Conservation (phyloP, 345 rosid species). For the Euphorbia tirucalli region DNA sequence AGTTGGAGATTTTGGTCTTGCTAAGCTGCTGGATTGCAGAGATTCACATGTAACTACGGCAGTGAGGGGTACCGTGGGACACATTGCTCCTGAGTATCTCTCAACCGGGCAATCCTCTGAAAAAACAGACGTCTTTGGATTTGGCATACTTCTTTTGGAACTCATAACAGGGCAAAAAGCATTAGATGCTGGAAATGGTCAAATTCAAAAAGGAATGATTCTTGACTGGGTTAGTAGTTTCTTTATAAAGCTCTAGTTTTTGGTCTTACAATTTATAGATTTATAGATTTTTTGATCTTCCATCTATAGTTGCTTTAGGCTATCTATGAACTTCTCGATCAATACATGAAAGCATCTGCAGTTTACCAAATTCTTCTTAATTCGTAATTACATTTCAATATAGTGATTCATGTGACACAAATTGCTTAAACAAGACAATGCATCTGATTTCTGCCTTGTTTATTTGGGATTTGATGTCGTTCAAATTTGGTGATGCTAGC, state of each 20-base stretch:
- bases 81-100: slow-evolving; percentile 95
- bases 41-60: slow-evolving; percentile 96
- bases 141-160: slow-evolving; percentile 88
- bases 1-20: slow-evolving; percentile 94
- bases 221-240: slow-evolving; percentile 67
- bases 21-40: slow-evolving; percentile 74
- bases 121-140: slow-evolving; percentile 93
- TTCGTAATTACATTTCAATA: not conserved
- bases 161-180: slow-evolving; percentile 92
- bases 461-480: too few relatives aligned
- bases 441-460: too few relatives aligned
- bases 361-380: too few relatives aligned
- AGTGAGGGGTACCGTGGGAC: slow-evolving; percentile 92
- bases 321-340: too few relatives aligned
- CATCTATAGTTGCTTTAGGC: too few relatives aligned
- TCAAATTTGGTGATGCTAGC: too few relatives aligned
- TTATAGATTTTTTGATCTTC: too few relatives aligned
- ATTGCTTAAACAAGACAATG: not conserved
- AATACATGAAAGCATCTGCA: too few relatives aligned
- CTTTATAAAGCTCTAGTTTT: not conserved
- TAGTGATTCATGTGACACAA: not conserved
- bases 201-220: slow-evolving; percentile 83
- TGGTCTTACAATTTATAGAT: not conserved
- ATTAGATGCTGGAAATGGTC: slow-evolving; percentile 81
- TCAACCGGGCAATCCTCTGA: slow-evolving; percentile 97